These are phyloP conservation scores for Salvia rosmarinus DNA, from an alignment of 257 asterid genomes.

Conservation along the genomic window DNA sequence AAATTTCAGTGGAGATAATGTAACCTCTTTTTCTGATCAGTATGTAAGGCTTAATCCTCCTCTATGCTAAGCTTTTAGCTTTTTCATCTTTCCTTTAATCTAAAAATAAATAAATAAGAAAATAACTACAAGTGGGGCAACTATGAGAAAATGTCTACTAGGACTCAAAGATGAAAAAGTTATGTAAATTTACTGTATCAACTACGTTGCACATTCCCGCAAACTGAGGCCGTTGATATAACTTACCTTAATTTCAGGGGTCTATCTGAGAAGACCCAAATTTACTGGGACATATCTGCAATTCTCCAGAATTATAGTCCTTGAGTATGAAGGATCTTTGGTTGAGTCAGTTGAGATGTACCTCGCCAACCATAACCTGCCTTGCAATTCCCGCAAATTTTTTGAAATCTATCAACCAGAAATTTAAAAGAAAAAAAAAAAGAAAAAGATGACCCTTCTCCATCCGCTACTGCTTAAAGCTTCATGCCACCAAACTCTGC, in stretches of 20 bases:
- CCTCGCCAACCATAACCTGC: conserved; percentile 67
- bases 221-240: background rate
- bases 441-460: conserved; percentile 55
- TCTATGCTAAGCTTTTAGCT: no score
- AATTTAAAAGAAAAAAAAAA: conserved; percentile 19
- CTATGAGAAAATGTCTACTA: no score
- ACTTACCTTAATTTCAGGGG: background rate
- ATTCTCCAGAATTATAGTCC: conserved; percentile 6
- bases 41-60: no score
- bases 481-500: conserved; percentile 50
- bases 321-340: conserved; percentile 31
- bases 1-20: no score
- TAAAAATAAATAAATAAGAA: no score
- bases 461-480: conserved; percentile 39
- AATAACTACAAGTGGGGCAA: no score
- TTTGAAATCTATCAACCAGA: conserved; percentile 41
- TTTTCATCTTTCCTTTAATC: no score
- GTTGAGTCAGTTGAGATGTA: conserved; percentile 61
- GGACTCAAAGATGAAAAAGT: no score
- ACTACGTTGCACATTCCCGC: background rate
- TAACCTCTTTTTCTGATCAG: no score
- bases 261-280: background rate
- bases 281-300: background rate
- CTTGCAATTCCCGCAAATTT: conserved; percentile 78
- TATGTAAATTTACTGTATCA: no score